Evolutionary conservation across 78 protist genomes (phyloP).

Genomic region (Chrysochromulina tobinii): DNA sequence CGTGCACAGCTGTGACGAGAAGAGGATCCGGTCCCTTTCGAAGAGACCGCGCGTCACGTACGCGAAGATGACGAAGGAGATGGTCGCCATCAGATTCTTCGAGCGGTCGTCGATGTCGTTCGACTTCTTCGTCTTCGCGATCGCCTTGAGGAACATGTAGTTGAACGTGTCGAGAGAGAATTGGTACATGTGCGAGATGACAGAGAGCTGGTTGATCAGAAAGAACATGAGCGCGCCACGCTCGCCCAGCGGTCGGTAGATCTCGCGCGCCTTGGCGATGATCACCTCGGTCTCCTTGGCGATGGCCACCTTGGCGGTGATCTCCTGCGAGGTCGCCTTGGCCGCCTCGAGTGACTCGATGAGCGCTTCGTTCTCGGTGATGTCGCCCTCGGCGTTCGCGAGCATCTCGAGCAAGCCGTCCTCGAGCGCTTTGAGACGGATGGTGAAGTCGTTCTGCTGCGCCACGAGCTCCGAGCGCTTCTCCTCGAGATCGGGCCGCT

Average conservation of each 20-base stretch:
- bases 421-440: slow-evolving; percentile 38
- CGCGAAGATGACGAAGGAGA: slow-evolving; percentile 11
- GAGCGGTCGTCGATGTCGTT: slow-evolving; percentile 10
- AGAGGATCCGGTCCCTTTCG: slow-evolving; percentile 70
- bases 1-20: background rate
- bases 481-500: slow-evolving; percentile 83
- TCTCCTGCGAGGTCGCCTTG: slow-evolving; percentile 67
- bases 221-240: slow-evolving; percentile 81
- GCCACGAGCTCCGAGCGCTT: slow-evolving; percentile 45
- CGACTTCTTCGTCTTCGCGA: background rate
- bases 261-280: slow-evolving; percentile 58
- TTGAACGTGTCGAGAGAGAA: slow-evolving; percentile 59
- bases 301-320: slow-evolving; percentile 45
- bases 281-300: slow-evolving; percentile 59
- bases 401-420: slow-evolving; percentile 71
- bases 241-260: slow-evolving; percentile 78
- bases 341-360: slow-evolving; percentile 74
- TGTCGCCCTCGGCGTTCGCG: slow-evolving; percentile 68
- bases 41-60: slow-evolving; percentile 72
- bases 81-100: background rate
- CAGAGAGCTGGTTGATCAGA: slow-evolving; percentile 58
- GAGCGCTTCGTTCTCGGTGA: slow-evolving; percentile 66
- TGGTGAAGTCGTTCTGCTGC: slow-evolving; percentile 75
- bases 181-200: slow-evolving; percentile 80
- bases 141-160: slow-evolving; percentile 64